Evolutionary conservation across 2,329 filamentous ascomycete species (phyloP).

Genomic region (Pseudogymnoascus sp.): DNA sequence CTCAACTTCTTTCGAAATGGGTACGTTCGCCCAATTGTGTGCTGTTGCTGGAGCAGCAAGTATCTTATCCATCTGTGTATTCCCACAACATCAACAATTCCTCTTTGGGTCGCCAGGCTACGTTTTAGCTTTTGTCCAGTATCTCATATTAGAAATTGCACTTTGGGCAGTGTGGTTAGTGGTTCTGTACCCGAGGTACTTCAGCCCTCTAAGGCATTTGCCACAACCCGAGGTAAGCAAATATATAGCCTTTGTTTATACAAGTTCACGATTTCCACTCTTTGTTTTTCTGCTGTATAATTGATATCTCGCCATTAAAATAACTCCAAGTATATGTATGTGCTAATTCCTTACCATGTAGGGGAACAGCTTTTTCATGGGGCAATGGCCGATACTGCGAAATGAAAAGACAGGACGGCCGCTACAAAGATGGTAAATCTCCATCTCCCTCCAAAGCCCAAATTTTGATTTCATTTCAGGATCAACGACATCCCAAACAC

Average conservation of each 20-base stretch:
- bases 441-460: conserved; percentile 39
- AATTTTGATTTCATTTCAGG: conserved; percentile 31
- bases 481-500: conserved; percentile 53
- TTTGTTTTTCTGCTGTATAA: background rate
- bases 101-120: background rate
- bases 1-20: background rate
- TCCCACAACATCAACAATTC: background rate
- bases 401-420: conserved; percentile 32
- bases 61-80: background rate
- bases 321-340: background rate
- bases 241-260: background rate
- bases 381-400: conserved; percentile 33
- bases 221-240: conserved; percentile 41
- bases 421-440: conserved; percentile 28
- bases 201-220: conserved; percentile 47
- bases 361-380: conserved; percentile 35
- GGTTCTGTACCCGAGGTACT: conserved; percentile 47
- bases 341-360: conserved; percentile 14
- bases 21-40: background rate
- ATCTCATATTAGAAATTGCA: conserved; percentile 19
- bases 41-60: background rate
- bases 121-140: background rate
- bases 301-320: background rate
- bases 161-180: conserved; percentile 32
- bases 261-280: background rate